Evolutionary conservation across 495 filamentous ascomycete genomes (phyloP), one percentile per base, ranked within the genome.

Genomic region (Penicillium mononematosum): DNA sequence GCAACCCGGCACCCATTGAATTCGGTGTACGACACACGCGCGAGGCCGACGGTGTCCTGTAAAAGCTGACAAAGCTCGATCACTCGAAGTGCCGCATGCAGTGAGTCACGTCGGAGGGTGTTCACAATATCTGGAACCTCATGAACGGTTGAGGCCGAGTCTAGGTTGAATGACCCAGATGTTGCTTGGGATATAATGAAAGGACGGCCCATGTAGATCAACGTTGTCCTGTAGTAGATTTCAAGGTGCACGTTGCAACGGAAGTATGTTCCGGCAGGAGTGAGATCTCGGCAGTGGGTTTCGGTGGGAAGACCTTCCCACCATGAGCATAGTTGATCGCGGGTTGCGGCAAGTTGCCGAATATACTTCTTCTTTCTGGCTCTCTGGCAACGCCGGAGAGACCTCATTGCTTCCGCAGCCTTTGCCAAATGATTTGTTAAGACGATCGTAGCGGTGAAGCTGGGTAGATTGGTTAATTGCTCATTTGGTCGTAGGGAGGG

Each of bases 1-100:
- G 61, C 58, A 29, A 53, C 54, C n/a, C 58, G 61, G 12, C 61
- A 64, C 11, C 49, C 59, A 44, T 50, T 64, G 41, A 60, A 64
- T 38, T 64, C 57, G 16, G 58, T 64, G 20, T 60, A 64, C 32
- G 61, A 64, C 11, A 60, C 58, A 27, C 61, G 58, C 16, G 58
- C 58, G n/a, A 64, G 34, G 5, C 61, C 58, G 17, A 60, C 61
- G 12, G 54, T 52, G 36, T 60, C 50, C 38, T 64, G 61, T 36
- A 64, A 38, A 10, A 64, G 27, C 44, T 64, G 58, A 53, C 61
- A 64, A 27, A 64, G 54, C 22, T 60, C 61, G 49, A 64, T 58
- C 1, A 54, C 55, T 42, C 61, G 41, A 11, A 64, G 14, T 25
- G 53, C 58, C 5, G 61, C 61, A 25, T 60, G 2, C 8, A 60